Evolutionary conservation across 441 rosid species (phyloP).

Genomic region (Erodium moschatum): DNA sequence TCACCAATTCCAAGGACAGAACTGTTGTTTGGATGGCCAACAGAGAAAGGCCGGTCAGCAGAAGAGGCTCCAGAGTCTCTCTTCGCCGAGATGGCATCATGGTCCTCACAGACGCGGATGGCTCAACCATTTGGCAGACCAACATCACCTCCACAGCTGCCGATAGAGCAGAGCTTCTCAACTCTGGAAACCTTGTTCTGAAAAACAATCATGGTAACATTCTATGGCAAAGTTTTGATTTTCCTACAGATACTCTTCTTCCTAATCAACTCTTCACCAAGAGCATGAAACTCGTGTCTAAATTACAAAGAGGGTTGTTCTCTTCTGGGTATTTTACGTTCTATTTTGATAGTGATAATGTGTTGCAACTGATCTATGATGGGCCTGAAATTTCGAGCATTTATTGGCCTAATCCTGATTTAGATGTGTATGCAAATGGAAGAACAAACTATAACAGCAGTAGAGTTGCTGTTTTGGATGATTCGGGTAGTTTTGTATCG

Average conservation of each 20-base stretch:
- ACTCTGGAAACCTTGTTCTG: conserved; percentile 39
- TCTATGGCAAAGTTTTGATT: conserved; percentile 46
- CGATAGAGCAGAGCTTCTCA: conserved; percentile 25
- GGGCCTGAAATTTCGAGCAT: conserved; percentile 39
- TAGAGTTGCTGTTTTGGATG: conserved; percentile 31
- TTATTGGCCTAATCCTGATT: conserved; percentile 35
- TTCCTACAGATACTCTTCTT: conserved; percentile 41
- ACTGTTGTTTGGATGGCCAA: conserved; percentile 49
- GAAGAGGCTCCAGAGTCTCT: conserved; percentile 33
- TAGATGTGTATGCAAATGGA: background rate
- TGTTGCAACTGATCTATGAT: conserved; percentile 31
- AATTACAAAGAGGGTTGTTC: conserved; percentile 19
- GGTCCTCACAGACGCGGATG: conserved; percentile 34
- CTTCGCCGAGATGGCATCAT: conserved; percentile 27
- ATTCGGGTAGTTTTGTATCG: conserved; percentile 28
- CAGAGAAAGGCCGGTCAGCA: conserved; percentile 36
- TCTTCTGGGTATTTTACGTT: conserved; percentile 28
- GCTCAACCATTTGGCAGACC: conserved; percentile 27
- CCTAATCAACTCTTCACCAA: conserved; percentile 32
- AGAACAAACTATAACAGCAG: conserved; percentile 34
- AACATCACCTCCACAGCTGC: conserved; percentile 22
- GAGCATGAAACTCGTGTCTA: conserved; percentile 29
- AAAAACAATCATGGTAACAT: conserved; percentile 9
- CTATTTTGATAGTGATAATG: conserved; percentile 36
- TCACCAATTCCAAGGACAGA: conserved; percentile 26